Base-by-base conservation (phyloP, 129 eudicot species). In the Artemisia annua region DNA sequence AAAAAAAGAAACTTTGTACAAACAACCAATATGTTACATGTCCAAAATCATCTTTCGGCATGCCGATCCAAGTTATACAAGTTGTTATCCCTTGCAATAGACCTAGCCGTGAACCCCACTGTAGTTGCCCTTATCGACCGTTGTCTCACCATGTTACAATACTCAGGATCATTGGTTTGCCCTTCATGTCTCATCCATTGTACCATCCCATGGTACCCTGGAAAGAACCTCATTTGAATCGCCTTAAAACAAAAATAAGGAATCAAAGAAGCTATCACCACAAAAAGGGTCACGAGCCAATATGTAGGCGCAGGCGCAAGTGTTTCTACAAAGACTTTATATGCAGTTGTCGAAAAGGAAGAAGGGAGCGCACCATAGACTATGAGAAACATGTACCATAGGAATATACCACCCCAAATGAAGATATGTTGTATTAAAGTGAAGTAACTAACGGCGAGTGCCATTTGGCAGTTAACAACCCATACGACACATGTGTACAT, bases 391-490 rank as follows among this genome's bases (percentile, higher is more conserved):
- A 81, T n/a, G 64, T 86, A 88, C 96, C 96, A 88, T 0, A 80
- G 17, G 17, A 74, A 18, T 11, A 88, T 69, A 46, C 88, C 79
- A 4, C 88, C 90, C 90, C 90, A 85, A 18, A 88, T 75, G 53
- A 85, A 80, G 18, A 88, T 12, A 58, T 88, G 95, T 39, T 88
- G 95, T 32, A 85, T 75, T 18, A 71, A 74, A 20, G 90, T 85
- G 75, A 88, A 88, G 86, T 88, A 84, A 81, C 71, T 74, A 58
- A 88, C 82, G 28, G 84, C 75, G 2, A 88, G 83, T 8, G 88
- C 90, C 75, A 88, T 83, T 48, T 88, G 95, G 81, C 84, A 80
- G 72, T 88, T 88, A 44, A 88, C 95, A 5, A 84, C 85, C 95
- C 88, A 83, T 24, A 88, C 82, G 0, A 85, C 81, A 49, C 88